A percentile compares a stretch with the other conserved stretches of the same genome.
Conservation (phyloP, 345 rosid genomes). For the Hypericum perforatum region DNA sequence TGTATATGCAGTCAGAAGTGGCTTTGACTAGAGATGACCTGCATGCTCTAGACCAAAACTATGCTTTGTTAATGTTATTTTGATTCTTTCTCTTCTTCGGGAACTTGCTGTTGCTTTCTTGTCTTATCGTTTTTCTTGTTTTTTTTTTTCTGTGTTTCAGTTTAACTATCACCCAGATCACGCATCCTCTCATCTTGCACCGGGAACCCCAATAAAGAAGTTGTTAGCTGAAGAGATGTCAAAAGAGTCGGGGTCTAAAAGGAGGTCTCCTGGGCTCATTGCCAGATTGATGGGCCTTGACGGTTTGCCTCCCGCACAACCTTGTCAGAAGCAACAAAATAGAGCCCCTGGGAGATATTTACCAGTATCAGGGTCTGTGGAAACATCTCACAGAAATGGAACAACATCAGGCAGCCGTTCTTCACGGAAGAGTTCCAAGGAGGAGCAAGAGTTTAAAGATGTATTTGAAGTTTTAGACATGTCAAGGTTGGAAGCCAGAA, state of each 20-base stretch:
- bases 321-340: conserved; percentile 34
- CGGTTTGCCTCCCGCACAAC: conserved; percentile 54
- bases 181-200: conserved; percentile 29
- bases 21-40: not conserved
- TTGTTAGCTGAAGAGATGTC: conserved; percentile 76
- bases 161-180: conserved; percentile 31
- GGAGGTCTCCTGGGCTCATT: conserved; percentile 68
- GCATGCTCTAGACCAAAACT: no score
- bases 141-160: conserved; percentile 18
- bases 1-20: no score
- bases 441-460: conserved; percentile 85
- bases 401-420: conserved; percentile 38
- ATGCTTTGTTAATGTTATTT: no score
- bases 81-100: no score
- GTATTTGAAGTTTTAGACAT: conserved; percentile 85
- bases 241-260: conserved; percentile 55
- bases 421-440: conserved; percentile 55
- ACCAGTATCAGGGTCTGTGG: conserved; percentile 15
- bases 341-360: conserved; percentile 29
- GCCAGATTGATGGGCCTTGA: conserved; percentile 96
- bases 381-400: conserved; percentile 29
- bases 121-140: no score
- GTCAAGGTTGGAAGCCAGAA: conserved; percentile 32
- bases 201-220: conserved; percentile 55
- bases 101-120: no score